Evolutionary conservation across 2,329 filamentous ascomycete species (phyloP).

Genomic region (Hymenotorrendiella dingleyae): DNA sequence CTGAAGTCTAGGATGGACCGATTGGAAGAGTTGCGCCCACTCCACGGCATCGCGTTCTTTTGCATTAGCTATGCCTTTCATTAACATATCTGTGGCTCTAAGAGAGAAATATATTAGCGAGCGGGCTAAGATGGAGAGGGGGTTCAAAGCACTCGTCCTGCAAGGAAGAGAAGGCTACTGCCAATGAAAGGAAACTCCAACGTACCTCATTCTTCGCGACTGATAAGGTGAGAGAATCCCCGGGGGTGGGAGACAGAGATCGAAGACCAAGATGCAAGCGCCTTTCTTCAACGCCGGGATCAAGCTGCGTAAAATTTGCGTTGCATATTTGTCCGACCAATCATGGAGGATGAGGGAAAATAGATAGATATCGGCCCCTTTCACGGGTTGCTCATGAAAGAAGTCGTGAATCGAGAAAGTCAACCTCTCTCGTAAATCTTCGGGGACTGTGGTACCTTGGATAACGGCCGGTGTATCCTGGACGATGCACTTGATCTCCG

Average conservation of each 20-base stretch:
- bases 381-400: slow-evolving; percentile 38
- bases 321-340: slow-evolving; percentile 37
- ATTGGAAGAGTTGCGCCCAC: slow-evolving; percentile 27
- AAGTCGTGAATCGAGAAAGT: slow-evolving; percentile 36
- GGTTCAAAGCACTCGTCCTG: no score
- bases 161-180: no score
- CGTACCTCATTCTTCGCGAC: neutral
- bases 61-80: slow-evolving; percentile 41
- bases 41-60: slow-evolving; percentile 28
- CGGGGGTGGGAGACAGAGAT: slow-evolving; percentile 1
- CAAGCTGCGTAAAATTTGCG: slow-evolving; percentile 33
- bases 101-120: neutral
- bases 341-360: slow-evolving; percentile 43
- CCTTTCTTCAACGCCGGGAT: slow-evolving; percentile 37
- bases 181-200: neutral
- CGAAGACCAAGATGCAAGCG: slow-evolving; percentile 28
- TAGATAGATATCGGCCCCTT: slow-evolving; percentile 39
- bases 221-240: neutral
- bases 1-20: slow-evolving; percentile 18
- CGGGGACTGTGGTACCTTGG: slow-evolving; percentile 18
- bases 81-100: slow-evolving; percentile 43
- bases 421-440: slow-evolving; percentile 17
- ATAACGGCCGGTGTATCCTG: slow-evolving; percentile 34
- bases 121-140: no score
- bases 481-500: slow-evolving; percentile 25